Evolutionary conservation across 2,329 filamentous ascomycete genomes (phyloP), one percentile per base, ranked within the genome.

Genomic region (Cryphonectria carpinicola): DNA sequence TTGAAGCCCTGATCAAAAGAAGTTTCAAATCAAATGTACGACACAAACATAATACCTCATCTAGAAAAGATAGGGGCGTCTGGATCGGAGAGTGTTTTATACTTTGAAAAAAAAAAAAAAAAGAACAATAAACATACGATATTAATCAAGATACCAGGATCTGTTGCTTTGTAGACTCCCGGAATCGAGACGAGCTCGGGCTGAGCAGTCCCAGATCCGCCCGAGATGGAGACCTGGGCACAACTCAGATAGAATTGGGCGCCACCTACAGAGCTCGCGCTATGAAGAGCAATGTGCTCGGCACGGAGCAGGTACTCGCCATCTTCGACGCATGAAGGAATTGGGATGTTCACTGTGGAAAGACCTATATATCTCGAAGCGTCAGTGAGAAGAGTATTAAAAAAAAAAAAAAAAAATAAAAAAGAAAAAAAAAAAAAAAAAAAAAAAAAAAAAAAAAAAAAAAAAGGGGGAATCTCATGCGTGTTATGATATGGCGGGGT

Each of bases 291-390:
- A 68, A 86, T 82, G 71, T 86, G 84, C 76, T 86, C 84, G 25
- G 83, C 81, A 19, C 84, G 81, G 5, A 86, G 76, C 37, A 86
- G 80, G 74, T 86, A 86, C 71, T 85, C 82, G 67, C 84, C 84
- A n/a, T 83, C 75, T 0, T 80, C 78, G n/a, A 85, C 80, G 69
- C 81, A 84, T 52, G 75, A 74, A 17, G 84, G 84, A 64, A 86
- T 81, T 52, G 77, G 79, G 52, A 85, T 81, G 65, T 78, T 77
- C 69, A 84, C 78, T 37, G 78, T 76, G 22, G 73, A 70, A 39
- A 76, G 76, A 52, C 79, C 81, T 76, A 52, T 22, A 3, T 46
- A 63, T 8, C 4, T 49, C 10, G 14, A 13, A 35, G 43, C 0
- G 13, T 60, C 14, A 67, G 54, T 46, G 3, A 43, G 1, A 14